Conservation (phyloP, 2,329 filamentous ascomycete genomes). For the Penicillium sp. region DNA sequence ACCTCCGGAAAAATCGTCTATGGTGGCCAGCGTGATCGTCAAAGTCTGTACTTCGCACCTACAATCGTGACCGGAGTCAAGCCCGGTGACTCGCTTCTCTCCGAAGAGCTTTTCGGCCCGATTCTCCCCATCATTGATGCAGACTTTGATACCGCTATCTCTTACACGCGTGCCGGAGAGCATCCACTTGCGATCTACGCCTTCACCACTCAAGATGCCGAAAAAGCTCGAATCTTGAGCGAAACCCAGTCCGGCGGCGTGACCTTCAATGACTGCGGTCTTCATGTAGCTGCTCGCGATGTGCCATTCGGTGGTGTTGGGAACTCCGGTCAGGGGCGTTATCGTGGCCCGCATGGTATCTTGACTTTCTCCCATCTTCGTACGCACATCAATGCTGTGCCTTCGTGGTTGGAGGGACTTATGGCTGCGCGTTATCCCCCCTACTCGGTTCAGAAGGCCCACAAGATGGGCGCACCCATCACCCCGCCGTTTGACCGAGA, state of each 20-base stretch:
- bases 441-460: constrained; percentile 16
- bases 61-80: constrained; percentile 42
- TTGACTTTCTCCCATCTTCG: constrained; percentile 37
- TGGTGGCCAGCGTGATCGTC: constrained; percentile 33
- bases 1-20: constrained; percentile 40
- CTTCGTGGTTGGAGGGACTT: constrained; percentile 18
- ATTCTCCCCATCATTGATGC: constrained; percentile 44
- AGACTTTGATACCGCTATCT: constrained; percentile 28
- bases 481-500: constrained; percentile 19
- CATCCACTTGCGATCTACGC: constrained; percentile 45
- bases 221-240: constrained; percentile 34
- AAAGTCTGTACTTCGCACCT: constrained; percentile 35
- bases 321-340: constrained; percentile 48
- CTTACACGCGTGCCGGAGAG: constrained; percentile 16
- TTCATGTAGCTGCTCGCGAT: constrained; percentile 45
- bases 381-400: constrained; percentile 19
- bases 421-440: constrained; percentile 19
- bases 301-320: constrained; percentile 54
- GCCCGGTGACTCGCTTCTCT: constrained; percentile 40
- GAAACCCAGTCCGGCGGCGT: constrained; percentile 50
- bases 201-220: constrained; percentile 37
- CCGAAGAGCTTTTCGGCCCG: constrained; percentile 48
- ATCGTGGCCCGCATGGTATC: constrained; percentile 52
- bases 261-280: constrained; percentile 51
- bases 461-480: constrained; percentile 8